phyloP scores from a whole-genome alignment of 1,284 basidiomycete genomes.

The Fomitopsis betulina region DNA sequence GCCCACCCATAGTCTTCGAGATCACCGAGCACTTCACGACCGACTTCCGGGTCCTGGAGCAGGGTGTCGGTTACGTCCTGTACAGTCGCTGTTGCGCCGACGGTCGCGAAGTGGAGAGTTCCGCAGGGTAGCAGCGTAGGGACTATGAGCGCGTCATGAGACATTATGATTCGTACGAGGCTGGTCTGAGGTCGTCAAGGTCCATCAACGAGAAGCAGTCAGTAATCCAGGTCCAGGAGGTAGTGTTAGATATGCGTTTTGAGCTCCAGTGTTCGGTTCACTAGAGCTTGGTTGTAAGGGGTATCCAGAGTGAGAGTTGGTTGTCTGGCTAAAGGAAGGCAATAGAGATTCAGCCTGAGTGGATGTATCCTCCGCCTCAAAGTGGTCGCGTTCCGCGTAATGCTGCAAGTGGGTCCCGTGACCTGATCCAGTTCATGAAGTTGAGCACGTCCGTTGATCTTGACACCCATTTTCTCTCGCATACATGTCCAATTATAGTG shows the following conservation, averaged over 20 bases:
- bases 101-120: conserved; percentile 57
- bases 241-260: background rate
- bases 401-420: background rate
- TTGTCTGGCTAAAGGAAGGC: background rate
- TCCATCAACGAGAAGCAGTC: background rate
- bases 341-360: background rate
- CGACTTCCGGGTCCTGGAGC: conserved; percentile 42
- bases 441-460: no score
- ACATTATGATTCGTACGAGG: conserved; percentile 18
- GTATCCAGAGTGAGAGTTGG: background rate
- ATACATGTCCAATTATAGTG: no score
- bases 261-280: background rate
- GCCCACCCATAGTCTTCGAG: conserved; percentile 59
- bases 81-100: conserved; percentile 46
- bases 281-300: background rate
- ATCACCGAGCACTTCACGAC: conserved; percentile 51
- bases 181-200: background rate
- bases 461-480: no score
- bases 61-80: conserved; percentile 56
- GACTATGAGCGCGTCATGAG: conserved; percentile 44
- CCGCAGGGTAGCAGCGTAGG: conserved; percentile 57
- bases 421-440: background rate
- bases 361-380: background rate
- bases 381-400: conserved; percentile 1
- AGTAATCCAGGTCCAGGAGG: background rate